phyloP scores from a whole-genome alignment of 805 yeast species.

The Ogataea philodendri region DNA sequence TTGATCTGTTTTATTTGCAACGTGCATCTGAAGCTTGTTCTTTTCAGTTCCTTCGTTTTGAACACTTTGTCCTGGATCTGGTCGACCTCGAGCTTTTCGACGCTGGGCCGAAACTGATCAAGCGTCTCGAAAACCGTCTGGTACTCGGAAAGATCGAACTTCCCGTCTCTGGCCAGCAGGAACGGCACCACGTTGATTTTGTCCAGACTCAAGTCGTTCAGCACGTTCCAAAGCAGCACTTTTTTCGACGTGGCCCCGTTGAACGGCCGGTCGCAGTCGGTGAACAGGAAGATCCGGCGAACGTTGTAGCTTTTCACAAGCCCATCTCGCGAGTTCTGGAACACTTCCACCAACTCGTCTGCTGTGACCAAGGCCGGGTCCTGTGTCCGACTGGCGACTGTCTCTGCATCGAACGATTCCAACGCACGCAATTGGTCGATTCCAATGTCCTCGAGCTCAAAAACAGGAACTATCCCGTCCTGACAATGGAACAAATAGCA shows the following conservation, averaged over 20 bases:
- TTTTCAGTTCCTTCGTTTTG: constrained; percentile 56
- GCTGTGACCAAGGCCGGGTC: constrained; percentile 26
- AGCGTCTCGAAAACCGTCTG: constrained; percentile 24
- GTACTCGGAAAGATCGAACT: constrained; percentile 49
- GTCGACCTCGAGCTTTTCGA: constrained; percentile 41
- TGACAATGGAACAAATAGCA: constrained; percentile 57
- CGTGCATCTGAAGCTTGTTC: constrained; percentile 62
- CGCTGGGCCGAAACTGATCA: constrained; percentile 31
- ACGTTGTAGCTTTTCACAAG: constrained; percentile 50
- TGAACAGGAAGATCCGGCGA: constrained; percentile 65
- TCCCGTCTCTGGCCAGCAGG: constrained; percentile 42
- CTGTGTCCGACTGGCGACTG: constrained; percentile 36
- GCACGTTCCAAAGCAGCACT: constrained; percentile 51
- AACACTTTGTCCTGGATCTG: constrained; percentile 48
- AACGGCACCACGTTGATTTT: constrained; percentile 61
- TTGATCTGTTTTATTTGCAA: constrained; percentile 56
- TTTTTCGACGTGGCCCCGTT: constrained; percentile 40
- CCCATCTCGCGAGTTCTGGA: constrained; percentile 55
- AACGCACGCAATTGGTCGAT: constrained; percentile 55
- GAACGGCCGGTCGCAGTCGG: constrained; percentile 72
- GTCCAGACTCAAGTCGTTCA: constrained; percentile 58
- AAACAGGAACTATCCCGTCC: constrained; percentile 46
- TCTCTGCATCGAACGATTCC: constrained; percentile 29
- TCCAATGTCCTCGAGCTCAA: constrained; percentile 55
- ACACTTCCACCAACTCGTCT: constrained; percentile 40